A percentile compares a stretch with the other conserved stretches of the same genome.
Conservation (phyloP, 1,139 yeast genomes). For the Suhomyces anneliseae region DNA sequence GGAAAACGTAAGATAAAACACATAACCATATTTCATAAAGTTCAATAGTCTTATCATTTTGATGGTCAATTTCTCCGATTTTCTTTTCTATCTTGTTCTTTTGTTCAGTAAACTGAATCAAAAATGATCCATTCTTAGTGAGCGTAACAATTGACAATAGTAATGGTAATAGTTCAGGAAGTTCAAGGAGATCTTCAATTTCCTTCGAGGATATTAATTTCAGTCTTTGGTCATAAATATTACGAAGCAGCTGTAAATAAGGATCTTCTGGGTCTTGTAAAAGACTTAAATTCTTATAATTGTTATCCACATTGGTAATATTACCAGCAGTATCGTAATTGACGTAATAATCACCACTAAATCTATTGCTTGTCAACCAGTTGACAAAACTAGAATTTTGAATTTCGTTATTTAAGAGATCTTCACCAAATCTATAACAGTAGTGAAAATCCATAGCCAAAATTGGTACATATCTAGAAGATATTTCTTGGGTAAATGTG, state of each 20-base stretch:
- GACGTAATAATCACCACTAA: slow-evolving; percentile 27
- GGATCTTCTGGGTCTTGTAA: slow-evolving; percentile 16
- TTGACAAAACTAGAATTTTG: slow-evolving; percentile 38
- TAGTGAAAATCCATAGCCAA: slow-evolving; percentile 31
- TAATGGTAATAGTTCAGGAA: slow-evolving; percentile 28
- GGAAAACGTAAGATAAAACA: slow-evolving; percentile 37
- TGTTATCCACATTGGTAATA: slow-evolving; percentile 21
- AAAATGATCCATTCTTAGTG: slow-evolving; percentile 24
- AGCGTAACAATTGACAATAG: slow-evolving; percentile 22
- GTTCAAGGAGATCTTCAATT: slow-evolving; percentile 14
- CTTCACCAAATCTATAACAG: slow-evolving; percentile 32
- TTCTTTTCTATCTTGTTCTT: slow-evolving; percentile 11
- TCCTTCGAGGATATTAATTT: slow-evolving; percentile 11
- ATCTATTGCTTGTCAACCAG: slow-evolving; percentile 40
- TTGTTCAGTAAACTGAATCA: slow-evolving; percentile 21
- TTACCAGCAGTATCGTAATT: slow-evolving; percentile 21
- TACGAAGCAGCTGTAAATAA: slow-evolving; percentile 22
- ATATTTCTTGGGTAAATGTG: slow-evolving; percentile 17
- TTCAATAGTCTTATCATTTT: slow-evolving; percentile 21
- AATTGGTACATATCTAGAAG: slow-evolving; percentile 25
- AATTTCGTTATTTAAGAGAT: slow-evolving; percentile 28
- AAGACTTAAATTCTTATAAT: slow-evolving; percentile 13
- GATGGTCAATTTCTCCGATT: slow-evolving; percentile 19
- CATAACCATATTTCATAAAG: slow-evolving; percentile 39
- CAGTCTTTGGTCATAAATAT: slow-evolving; percentile 18